Percentiles rank a stretch among this genome's conserved stretches.
These are phyloP conservation scores for Fusarium sp. DNA, from an alignment of 2,329 filamentous ascomycete genomes.

Conservation along the genomic window DNA sequence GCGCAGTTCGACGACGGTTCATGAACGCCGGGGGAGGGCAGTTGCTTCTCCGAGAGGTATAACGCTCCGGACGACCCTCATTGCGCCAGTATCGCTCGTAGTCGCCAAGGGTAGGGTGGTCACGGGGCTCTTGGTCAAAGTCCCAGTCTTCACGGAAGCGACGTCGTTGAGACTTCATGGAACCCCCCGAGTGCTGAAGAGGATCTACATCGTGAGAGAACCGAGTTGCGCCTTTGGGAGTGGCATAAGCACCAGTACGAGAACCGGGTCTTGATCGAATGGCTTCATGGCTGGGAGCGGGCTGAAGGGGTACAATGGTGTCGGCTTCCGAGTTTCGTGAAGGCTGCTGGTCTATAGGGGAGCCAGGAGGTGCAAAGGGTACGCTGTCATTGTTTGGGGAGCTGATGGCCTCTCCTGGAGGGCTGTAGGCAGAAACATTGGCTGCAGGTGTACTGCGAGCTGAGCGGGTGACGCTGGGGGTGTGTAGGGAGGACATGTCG, in stretches of 20 bases:
- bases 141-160: slow-evolving; percentile 43
- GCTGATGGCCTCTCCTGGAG: slow-evolving; percentile 31
- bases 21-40: slow-evolving; percentile 42
- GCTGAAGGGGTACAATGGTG: slow-evolving; percentile 35
- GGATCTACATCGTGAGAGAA: slow-evolving; percentile 40
- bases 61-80: slow-evolving; percentile 37
- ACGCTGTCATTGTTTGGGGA: slow-evolving; percentile 24
- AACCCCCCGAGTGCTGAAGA: slow-evolving; percentile 35
- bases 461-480: slow-evolving; percentile 33
- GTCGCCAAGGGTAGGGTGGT: slow-evolving; percentile 36
- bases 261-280: slow-evolving; percentile 33
- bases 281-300: slow-evolving; percentile 33
- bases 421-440: slow-evolving; percentile 29
- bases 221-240: slow-evolving; percentile 21
- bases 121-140: slow-evolving; percentile 29
- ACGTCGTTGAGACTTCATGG: slow-evolving; percentile 35
- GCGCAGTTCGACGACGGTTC: slow-evolving; percentile 35
- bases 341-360: slow-evolving; percentile 17
- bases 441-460: slow-evolving; percentile 41
- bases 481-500: slow-evolving; percentile 37
- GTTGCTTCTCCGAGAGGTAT: slow-evolving; percentile 35
- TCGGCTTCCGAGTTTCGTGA: slow-evolving; percentile 32
- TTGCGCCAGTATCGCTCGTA: slow-evolving; percentile 44
- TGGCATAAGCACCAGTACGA: slow-evolving; percentile 28
- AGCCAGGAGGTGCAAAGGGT: slow-evolving; percentile 24